Evolutionary conservation across 2,329 filamentous ascomycete species (phyloP).

Genomic region (Periconia digitata): DNA sequence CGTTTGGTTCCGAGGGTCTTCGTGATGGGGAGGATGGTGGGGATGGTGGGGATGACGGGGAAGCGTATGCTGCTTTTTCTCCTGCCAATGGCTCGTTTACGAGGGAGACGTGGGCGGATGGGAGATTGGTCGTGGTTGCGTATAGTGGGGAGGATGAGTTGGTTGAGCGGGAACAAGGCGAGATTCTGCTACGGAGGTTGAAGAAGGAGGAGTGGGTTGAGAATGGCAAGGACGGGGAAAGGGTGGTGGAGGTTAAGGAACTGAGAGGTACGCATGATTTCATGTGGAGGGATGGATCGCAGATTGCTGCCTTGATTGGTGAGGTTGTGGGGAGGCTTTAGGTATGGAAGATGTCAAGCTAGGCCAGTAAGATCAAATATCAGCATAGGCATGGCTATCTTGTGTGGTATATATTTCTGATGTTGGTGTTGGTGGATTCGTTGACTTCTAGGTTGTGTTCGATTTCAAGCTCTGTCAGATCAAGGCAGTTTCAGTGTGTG

Average conservation of each 20-base stretch:
- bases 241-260: slow-evolving; percentile 46
- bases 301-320: slow-evolving; percentile 52
- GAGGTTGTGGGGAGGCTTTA: slow-evolving; percentile 15
- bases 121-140: slow-evolving; percentile 45
- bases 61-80: slow-evolving; percentile 45
- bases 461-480: no score
- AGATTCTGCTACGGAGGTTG: slow-evolving; percentile 57
- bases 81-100: slow-evolving; percentile 53
- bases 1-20: slow-evolving; percentile 59
- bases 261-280: slow-evolving; percentile 64
- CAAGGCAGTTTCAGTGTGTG: no score
- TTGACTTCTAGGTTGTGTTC: no score
- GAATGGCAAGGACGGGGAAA: slow-evolving; percentile 28
- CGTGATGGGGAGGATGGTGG: not conserved
- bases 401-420: no score
- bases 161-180: slow-evolving; percentile 59
- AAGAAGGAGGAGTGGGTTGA: slow-evolving; percentile 45
- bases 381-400: not conserved
- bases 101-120: slow-evolving; percentile 42
- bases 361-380: no score
- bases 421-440: no score
- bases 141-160: slow-evolving; percentile 53
- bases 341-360: not conserved
- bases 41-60: slow-evolving; percentile 23
- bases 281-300: slow-evolving; percentile 62